Evolutionary conservation across 192 early-diverging fungal genomes (phyloP), one percentile per base, ranked within the genome.

Genomic region (Backusella westeae): DNA sequence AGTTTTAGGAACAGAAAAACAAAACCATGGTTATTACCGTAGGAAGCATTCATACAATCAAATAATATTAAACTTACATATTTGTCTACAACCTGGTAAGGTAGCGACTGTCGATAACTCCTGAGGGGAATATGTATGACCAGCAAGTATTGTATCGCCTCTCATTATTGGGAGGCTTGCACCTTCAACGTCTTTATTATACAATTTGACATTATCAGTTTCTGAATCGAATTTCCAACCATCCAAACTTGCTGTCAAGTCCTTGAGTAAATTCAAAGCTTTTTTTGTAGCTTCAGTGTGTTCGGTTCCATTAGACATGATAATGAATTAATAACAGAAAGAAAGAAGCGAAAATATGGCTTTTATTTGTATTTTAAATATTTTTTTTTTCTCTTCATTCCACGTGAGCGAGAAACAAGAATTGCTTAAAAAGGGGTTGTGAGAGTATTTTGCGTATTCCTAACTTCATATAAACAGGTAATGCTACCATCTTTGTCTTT

Each of bases 171-270:
- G 85, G 12, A 85, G 68, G 17, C 80, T 52, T 38, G 70, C 77
- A 4, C 82, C 85, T 3, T 75, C 79, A 14, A 86, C 75, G 9
- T 75, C 46, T 36, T 85, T 81, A 9, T 74, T 84, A 35, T 88
- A 90, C 26, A 84, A 67, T 73, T 88, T 88, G 72, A 88, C 82
- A 26, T 77, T 78, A 4, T 83, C 76, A 32, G 79, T 84, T 34
- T 85, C 86, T 23, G 81, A 79, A 6, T 80, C 67, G 9, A 87
- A 74, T 9, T 80, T 72, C 88, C 88, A 90, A 21, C 84, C 85
- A 26, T 82, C 79, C 38, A 83, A 72, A 49, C 46, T 49, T 56
- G 71, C 68, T 26, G 72, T 78, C 3, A 82, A 75, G n/a, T 83
- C 80, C 68, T 89, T 89, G 44, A 89, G 78, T 59, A 79, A 69